Conservation (phyloP, 1,284 basidiomycete species). For the Mixia osmundae region DNA sequence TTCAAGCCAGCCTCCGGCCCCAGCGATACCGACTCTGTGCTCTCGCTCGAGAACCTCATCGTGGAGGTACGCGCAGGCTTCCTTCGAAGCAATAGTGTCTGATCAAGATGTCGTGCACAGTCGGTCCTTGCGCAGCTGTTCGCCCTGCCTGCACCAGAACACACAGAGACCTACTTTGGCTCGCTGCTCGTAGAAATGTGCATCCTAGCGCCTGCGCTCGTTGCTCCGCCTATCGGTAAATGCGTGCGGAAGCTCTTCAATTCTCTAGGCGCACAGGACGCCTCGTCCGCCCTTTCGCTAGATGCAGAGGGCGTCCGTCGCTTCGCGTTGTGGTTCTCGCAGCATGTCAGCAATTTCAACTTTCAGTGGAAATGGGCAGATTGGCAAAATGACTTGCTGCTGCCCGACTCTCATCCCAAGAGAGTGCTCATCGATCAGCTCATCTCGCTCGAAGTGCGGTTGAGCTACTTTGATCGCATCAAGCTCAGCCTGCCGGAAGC, state of each 20-base stretch:
- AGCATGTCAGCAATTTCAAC: constrained; percentile 92
- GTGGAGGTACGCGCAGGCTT: constrained; percentile 35
- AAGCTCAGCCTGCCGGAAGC: constrained; percentile 62
- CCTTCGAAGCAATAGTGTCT: not conserved
- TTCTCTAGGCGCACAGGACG: constrained; percentile 29
- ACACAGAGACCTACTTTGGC: constrained; percentile 67
- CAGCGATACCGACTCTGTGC: constrained; percentile 33
- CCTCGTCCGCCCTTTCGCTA: constrained; percentile 23
- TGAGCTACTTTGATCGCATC: constrained; percentile 86
- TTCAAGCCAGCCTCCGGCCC: constrained; percentile 35
- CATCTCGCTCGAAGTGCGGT: constrained; percentile 67
- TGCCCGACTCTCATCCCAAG: constrained; percentile 54
- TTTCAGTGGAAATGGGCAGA: constrained; percentile 99
- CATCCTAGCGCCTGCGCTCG: constrained; percentile 66
- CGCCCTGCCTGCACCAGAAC: constrained; percentile 47
- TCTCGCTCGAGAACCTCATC: constrained; percentile 49
- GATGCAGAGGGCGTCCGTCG: constrained; percentile 61
- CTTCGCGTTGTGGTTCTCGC: constrained; percentile 82
- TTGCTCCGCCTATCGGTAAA: constrained; percentile 89
- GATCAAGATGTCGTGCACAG: constrained; percentile 2
- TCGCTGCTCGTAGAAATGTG: constrained; percentile 79
- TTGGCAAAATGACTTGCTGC: constrained; percentile 69
- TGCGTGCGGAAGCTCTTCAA: constrained; percentile 69
- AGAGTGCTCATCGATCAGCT: constrained; percentile 68
- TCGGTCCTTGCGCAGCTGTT: constrained; percentile 49